These are phyloP conservation scores for Mollisiaceae sp. DNA, from an alignment of 2,329 filamentous ascomycete species.

Conservation along the genomic window DNA sequence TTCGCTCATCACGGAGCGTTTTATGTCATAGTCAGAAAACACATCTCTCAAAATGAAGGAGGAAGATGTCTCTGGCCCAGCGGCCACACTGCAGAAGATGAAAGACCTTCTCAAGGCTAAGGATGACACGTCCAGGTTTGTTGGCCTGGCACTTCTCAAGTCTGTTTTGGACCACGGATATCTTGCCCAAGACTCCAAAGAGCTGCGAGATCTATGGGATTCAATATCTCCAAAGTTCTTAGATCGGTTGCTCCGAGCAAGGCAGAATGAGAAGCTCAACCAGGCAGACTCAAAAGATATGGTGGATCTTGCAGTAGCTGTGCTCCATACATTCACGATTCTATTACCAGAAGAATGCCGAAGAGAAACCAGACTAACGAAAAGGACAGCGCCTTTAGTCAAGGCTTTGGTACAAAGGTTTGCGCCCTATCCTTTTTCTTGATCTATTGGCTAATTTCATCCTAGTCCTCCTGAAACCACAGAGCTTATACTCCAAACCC, in stretches of 20 bases:
- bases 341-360: constrained; percentile 57
- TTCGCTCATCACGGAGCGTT: not conserved
- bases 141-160: constrained; percentile 69
- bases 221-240: constrained; percentile 67
- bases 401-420: constrained; percentile 60
- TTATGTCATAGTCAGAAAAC: not conserved
- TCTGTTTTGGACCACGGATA: constrained; percentile 67
- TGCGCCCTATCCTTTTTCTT: not conserved
- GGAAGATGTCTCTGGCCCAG: constrained; percentile 21
- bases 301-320: constrained; percentile 65
- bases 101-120: constrained; percentile 60
- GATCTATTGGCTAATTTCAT: constrained; percentile 22
- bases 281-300: constrained; percentile 59
- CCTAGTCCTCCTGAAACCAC: constrained; percentile 58
- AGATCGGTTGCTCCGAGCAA: constrained; percentile 64
- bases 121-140: constrained; percentile 71
- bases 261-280: constrained; percentile 46
- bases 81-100: constrained; percentile 52
- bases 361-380: constrained; percentile 53
- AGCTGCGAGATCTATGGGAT: constrained; percentile 60
- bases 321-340: constrained; percentile 65
- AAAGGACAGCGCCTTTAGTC: constrained; percentile 59
- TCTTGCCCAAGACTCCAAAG: constrained; percentile 53
- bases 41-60: not conserved
- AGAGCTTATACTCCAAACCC: constrained; percentile 58